Evolutionary conservation across 1,139 yeast species (phyloP).

Genomic region (Kodamaea plutei): DNA sequence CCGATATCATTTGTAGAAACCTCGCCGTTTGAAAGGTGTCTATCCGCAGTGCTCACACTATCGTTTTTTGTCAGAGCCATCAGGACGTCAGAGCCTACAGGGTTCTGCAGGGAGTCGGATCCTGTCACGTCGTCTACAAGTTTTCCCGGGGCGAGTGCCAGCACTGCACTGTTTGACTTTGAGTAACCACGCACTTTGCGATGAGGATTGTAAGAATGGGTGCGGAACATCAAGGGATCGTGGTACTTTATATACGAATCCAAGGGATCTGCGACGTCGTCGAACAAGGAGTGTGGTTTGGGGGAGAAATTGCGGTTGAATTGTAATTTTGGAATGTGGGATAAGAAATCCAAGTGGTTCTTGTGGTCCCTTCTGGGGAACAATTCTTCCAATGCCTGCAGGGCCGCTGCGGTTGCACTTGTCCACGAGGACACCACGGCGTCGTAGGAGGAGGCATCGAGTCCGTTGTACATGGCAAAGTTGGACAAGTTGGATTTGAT

Average conservation of each 20-base stretch:
- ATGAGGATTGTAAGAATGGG: conserved; percentile 5
- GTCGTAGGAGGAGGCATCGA: conserved; percentile 5
- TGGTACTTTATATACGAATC: conserved; percentile 27
- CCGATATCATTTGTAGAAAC: not conserved
- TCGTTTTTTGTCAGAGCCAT: too few relatives aligned
- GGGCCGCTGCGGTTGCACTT: conserved; percentile 16
- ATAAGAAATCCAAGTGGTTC: not conserved
- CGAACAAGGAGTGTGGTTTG: conserved; percentile 5
- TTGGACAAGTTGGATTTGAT: conserved; percentile 2
- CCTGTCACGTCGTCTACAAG: too few relatives aligned
- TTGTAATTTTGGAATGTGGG: not conserved
- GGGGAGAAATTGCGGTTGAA: too few relatives aligned
- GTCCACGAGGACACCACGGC: conserved; percentile 35
- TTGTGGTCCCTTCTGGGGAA: not conserved
- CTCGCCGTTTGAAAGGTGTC: too few relatives aligned
- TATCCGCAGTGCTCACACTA: too few relatives aligned
- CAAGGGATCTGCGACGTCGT: conserved; percentile 28
- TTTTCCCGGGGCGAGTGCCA: too few relatives aligned
- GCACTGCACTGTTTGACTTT: too few relatives aligned
- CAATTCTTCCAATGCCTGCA: conserved; percentile 2
- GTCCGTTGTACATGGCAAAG: conserved; percentile 6
- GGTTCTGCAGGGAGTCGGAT: too few relatives aligned
- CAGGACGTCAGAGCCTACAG: too few relatives aligned
- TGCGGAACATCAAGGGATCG: conserved; percentile 18
- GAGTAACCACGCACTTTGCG: too few relatives aligned